Evolutionary conservation across 805 yeast genomes (phyloP).

Genomic region (Hanseniaspora valbyensis): DNA sequence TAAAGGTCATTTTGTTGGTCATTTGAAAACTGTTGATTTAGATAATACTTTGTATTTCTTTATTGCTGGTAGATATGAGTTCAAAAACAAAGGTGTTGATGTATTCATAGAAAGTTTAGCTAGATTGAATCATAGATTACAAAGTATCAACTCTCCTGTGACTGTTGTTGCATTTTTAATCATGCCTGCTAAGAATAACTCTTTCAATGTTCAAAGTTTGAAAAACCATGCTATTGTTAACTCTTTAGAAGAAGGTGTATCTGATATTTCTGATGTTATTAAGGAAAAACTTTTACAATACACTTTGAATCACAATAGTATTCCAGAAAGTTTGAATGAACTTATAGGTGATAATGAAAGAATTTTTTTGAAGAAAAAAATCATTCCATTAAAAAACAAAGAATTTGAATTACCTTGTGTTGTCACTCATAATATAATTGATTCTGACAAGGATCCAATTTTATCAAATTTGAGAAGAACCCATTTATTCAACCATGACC

Average conservation of each 20-base stretch:
- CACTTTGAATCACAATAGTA: slow-evolving; percentile 43
- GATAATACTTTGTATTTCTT: slow-evolving; percentile 90
- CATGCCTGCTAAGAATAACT: slow-evolving; percentile 93
- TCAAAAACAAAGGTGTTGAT: slow-evolving; percentile 92
- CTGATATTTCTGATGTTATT: slow-evolving; percentile 74
- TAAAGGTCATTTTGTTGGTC: slow-evolving; percentile 95
- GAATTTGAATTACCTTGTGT: slow-evolving; percentile 77
- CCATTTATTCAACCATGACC: slow-evolving; percentile 76
- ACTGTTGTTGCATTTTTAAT: slow-evolving; percentile 94
- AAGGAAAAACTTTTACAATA: slow-evolving; percentile 84
- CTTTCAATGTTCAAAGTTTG: slow-evolving; percentile 90
- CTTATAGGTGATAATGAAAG: slow-evolving; percentile 77
- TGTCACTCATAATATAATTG: slow-evolving; percentile 93
- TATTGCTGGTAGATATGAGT: slow-evolving; percentile 95
- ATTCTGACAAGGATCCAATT: slow-evolving; percentile 83
- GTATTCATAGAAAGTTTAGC: slow-evolving; percentile 89
- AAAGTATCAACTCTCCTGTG: slow-evolving; percentile 69
- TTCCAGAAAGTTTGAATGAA: slow-evolving; percentile 68
- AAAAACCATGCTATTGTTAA: slow-evolving; percentile 93
- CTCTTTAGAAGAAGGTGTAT: slow-evolving; percentile 78
- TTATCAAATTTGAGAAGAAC: slow-evolving; percentile 85
- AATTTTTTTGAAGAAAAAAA: slow-evolving; percentile 81
- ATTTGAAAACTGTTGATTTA: slow-evolving; percentile 74
- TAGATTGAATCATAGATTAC: slow-evolving; percentile 75
- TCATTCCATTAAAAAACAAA: slow-evolving; percentile 73